phyloP scores from a whole-genome alignment of 2,329 filamentous ascomycete species.

The Ceratocystis lukuohia region DNA sequence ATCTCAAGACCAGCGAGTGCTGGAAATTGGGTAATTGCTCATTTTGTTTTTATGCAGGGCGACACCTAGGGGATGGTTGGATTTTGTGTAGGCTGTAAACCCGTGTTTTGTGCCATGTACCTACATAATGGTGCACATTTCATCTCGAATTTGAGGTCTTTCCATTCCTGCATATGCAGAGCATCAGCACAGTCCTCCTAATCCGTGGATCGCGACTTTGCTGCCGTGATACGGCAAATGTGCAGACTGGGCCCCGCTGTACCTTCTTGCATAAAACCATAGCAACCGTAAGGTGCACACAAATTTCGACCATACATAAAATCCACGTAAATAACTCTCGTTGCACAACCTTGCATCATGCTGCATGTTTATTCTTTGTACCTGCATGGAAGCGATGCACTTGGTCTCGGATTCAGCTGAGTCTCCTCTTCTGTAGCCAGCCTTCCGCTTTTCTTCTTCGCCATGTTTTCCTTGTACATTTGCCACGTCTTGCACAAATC shows the following conservation, averaged over 20 bases:
- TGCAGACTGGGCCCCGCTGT: neutral
- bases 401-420: conserved; percentile 5
- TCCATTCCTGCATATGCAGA: neutral
- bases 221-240: neutral
- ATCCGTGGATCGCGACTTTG: neutral
- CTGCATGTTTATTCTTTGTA: neutral
- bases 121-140: neutral
- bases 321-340: neutral
- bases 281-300: neutral
- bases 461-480: neutral
- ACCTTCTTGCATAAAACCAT: neutral
- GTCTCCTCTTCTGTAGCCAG: neutral
- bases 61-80: neutral
- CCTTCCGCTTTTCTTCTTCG: neutral
- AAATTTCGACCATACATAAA: neutral
- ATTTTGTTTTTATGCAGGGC: conserved; percentile 2
- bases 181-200: neutral
- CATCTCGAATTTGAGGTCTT: neutral
- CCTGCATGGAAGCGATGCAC: conserved; percentile 6
- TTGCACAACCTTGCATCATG: neutral
- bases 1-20: neutral
- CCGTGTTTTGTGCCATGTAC: neutral
- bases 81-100: neutral
- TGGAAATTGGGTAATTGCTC: neutral
- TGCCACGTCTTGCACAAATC: neutral